Evolutionary conservation across 495 filamentous ascomycete genomes (phyloP).

Genomic region (Penicillium steckii): DNA sequence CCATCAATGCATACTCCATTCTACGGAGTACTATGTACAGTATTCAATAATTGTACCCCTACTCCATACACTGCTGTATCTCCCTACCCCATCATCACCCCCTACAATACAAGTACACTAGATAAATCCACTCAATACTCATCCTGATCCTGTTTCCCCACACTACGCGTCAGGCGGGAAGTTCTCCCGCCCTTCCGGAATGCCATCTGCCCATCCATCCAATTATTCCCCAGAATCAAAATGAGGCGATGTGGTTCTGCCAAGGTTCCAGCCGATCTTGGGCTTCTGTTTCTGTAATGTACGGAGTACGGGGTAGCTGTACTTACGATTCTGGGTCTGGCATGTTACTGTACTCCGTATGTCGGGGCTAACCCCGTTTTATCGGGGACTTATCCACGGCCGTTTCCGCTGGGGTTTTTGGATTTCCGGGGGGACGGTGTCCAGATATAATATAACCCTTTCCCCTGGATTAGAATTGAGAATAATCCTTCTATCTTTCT

Average conservation of each 20-base stretch:
- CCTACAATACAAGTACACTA: too few relatives aligned
- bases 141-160: too few relatives aligned
- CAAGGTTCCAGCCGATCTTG: slow-evolving; percentile 1
- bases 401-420: background rate
- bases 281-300: background rate
- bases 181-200: background rate
- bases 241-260: slow-evolving; percentile 20
- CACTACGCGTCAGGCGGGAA: background rate
- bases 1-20: background rate
- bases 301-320: background rate
- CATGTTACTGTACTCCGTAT: background rate
- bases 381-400: background rate
- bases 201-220: too few relatives aligned
- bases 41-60: background rate
- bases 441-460: background rate
- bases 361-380: too few relatives aligned
- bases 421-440: background rate
- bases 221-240: slow-evolving; percentile 6
- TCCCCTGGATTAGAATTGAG: background rate
- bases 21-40: background rate
- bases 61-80: too few relatives aligned
- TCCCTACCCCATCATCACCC: too few relatives aligned
- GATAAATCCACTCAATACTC: too few relatives aligned
- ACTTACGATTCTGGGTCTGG: background rate
- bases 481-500: background rate